Conservation (phyloP, 225 moss, liverwort and hornwort species). For the Marchantia paleacea region DNA sequence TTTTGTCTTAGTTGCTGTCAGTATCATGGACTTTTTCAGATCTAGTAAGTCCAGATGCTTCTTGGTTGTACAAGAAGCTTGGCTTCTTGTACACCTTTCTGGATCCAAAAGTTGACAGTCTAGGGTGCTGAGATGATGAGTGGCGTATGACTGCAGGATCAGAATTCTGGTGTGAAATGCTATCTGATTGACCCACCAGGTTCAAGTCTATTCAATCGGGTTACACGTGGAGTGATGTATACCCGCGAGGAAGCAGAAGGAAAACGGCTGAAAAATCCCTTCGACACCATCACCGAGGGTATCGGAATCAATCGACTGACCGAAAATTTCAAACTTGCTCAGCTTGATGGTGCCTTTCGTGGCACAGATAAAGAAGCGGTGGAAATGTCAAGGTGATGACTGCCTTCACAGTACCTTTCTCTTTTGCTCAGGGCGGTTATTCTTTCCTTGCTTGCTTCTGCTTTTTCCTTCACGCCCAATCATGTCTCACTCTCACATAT, state of each 20-base stretch:
- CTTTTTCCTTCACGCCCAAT: background rate
- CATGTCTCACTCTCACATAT: background rate
- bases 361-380: slow-evolving; percentile 96
- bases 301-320: slow-evolving; percentile 95
- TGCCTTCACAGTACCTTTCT: no score
- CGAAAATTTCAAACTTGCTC: slow-evolving; percentile 82
- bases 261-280: slow-evolving; percentile 84
- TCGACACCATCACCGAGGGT: slow-evolving; percentile 95
- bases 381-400: slow-evolving; percentile 85
- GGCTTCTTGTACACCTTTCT: background rate
- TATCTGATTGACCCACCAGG: slow-evolving; percentile 97
- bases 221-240: slow-evolving; percentile 94
- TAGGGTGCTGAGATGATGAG: background rate
- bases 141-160: slow-evolving; percentile 51
- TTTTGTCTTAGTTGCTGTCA: no score
- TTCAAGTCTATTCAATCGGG: slow-evolving; percentile 85
- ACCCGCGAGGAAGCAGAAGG: slow-evolving; percentile 89
- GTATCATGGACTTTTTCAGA: no score
- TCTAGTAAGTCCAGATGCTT: no score
- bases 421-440: background rate
- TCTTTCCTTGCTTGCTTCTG: background rate
- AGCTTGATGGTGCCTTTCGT: slow-evolving; percentile 89
- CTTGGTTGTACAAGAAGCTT: no score
- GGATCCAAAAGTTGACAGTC: background rate
- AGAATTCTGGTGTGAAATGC: slow-evolving; percentile 57